Base-by-base conservation (phyloP, 2,329 filamentous ascomycete species). In the Talaromyces sp. region DNA sequence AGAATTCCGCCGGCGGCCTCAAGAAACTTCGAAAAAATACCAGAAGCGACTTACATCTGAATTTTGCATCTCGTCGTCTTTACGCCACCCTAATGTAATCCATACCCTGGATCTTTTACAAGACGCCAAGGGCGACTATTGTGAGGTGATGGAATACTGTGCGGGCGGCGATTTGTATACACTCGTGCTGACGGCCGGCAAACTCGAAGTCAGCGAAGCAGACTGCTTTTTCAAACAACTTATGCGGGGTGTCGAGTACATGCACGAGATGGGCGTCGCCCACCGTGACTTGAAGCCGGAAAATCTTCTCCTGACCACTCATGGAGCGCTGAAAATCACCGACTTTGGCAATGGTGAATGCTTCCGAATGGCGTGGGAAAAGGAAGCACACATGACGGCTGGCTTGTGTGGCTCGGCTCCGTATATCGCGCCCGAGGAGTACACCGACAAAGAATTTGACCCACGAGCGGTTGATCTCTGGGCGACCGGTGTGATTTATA, bases 321-420 rank as follows among this genome's bases (percentile, higher is more conserved):
- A 93, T 65, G 95, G 95, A 61, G 90, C 87, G 14, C 85, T 99
- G 67, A 99, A 99, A 72, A 99, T 99, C 65, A 98, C 95, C 29
- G 95, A 99, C 74, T 99, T 99, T 69, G 95, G 95, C 64, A 99
- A 99, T 69, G 95, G 95, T 70, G 95, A 99, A 77, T 99, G 95
- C 77, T 99, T 99, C 84, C 89, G 95, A 59, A 98, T 98, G 93
- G 95, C 95, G 2, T 99, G 95, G 95, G 95, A 99, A 76, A 95
- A 92, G 58, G 93, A 98, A 75, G 89, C 95, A 21, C 95, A 98
- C 76, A 97, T 98, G 93, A 96, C 96, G 3, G 93, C 92, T 46
- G 95, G 95, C 50, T 86, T 99, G 13, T 99, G 95, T 75, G 95
- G 95, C 46, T 97, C 93, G 14, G 95, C 93, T 24, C 95, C 95